Evolutionary conservation across 2,329 filamentous ascomycete genomes (phyloP), one percentile per base, ranked within the genome.

Genomic region (Sclerotinia nivalis): DNA sequence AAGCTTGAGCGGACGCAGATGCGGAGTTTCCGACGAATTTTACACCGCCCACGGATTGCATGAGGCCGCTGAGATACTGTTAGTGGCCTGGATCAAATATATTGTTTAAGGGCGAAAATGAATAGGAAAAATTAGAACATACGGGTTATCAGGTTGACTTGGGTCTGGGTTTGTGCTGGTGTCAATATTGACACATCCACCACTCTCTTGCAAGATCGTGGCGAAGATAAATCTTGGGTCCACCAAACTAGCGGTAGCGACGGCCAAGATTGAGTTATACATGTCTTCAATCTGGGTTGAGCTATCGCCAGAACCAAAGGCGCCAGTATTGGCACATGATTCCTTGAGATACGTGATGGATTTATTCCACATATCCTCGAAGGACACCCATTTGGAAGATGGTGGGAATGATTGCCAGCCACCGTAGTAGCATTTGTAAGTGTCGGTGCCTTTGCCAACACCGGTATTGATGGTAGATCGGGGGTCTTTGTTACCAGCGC

Each of bases 181-280:
- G 9, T 66, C 60, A n/a, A 75, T 76, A 18, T 75, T 71, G 56
- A 79, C 77, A 62, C 76, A 78, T 18, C 77, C 77, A 43, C 68
- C 70, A 13, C 67, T 69, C 68, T 79, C 78, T 70, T 80, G 78
- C 70, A 79, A 74, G 20, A 79, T 76, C 2, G 76, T 73, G 9
- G 78, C 78, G 10, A 79, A 73, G 34, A 79, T 77, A 68, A 78
- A 78, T 20, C 77, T 73, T 47, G 76, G 76, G 67, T 80, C 77
- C 12, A 79, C 73, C 0, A 69, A 56, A 18, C 74, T 71, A 13
- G 73, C 66, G 10, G 70, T 62, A 2, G 77, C 71, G 9, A 78
- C 73, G 10, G 66, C 55, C 43, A 77, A 73, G 43, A 77, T 78
- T 12, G 73, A 69, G 34, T 74, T 69, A 15, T 70, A 71, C 34